Evolutionary conservation across 371 early-diverging fungal species (phyloP), one percentile per base, ranked within the genome.

Genomic region (Mucor saturninus): DNA sequence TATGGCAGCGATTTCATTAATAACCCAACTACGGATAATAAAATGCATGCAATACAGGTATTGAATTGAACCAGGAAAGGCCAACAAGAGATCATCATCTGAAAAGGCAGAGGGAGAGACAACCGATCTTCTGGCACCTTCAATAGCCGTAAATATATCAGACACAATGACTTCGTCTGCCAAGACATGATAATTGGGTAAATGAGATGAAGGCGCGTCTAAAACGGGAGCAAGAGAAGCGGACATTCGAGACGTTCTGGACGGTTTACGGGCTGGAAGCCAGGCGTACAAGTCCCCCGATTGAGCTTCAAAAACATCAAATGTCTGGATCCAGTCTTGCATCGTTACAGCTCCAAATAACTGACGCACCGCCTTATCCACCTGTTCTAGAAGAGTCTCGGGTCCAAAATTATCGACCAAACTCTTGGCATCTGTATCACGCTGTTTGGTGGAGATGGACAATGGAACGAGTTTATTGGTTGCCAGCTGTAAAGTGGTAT

Each of bases 251-350:
- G 74, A 51, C 26, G 77, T 42, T 58, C 45, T 64, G 57, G 72
- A 63, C 64, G 83, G 72, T 75, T 89, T 81, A 14, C 71, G 73
- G n/a, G 86, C 74, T 3, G 90, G 85, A 38, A 89, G 75, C 93
- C 93, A 93, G 3, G 88, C 84, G 62, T 92, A 74, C 9, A 86
- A 76, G 52, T 86, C 87, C n/a, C 77, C 73, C 3, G 90, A 87
- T 64, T 93, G 92, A 1, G 85, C 84, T 59, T 91, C 91, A 29
- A 93, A 79, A 3, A 89, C 68, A 54, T 89, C 83, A 70, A 86
- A 89, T 26, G 89, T 76, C 2, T 85, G 82, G 15, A 91, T 77
- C 91, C 93, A 93, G 67, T 93, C 93, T 57, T 89, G 86, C 38
- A 83, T 73, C 3, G 86, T 80, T 35, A 88, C 83, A 2, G 81